Percentiles rank a stretch among this genome's conserved stretches.
Conservation (phyloP, 345 rosid genomes). For the Arabidopsis arenosa region DNA sequence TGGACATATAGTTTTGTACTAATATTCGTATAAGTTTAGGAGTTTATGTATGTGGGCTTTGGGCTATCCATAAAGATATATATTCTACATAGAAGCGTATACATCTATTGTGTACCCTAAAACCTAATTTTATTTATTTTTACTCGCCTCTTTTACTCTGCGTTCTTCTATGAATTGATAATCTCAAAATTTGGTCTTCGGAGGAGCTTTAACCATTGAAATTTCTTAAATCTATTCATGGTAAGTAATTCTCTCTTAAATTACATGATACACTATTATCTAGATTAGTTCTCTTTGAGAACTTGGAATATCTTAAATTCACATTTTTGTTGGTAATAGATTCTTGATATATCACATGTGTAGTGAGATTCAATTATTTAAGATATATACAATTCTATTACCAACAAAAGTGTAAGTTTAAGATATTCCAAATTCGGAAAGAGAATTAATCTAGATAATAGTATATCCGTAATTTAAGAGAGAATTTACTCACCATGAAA, state of each 20-base stretch:
- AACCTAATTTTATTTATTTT: not conserved
- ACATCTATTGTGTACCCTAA: too few species aligned
- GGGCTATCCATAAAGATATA: not conserved
- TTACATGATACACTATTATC: too few species aligned
- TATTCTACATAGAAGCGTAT: not conserved
- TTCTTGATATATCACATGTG: not conserved
- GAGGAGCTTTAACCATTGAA: not conserved
- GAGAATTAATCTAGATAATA: not conserved
- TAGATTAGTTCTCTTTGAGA: not conserved
- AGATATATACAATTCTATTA: too few species aligned
- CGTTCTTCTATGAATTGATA: too few species aligned
- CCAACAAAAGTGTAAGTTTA: not conserved
- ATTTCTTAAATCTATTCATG: not conserved
- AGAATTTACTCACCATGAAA: not conserved
- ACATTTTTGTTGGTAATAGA: not conserved
- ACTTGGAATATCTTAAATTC: not conserved
- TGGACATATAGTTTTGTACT: too few species aligned
- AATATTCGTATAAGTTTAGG: too few species aligned
- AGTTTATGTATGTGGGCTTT: not conserved
- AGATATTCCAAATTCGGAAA: not conserved
- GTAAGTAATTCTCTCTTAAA: not conserved
- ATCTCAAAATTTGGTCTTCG: too few species aligned
- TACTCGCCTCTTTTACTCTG: not conserved
- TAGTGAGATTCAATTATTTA: not conserved
- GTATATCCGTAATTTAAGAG: not conserved